A percentile compares a stretch with the other conserved stretches of the same genome.
Conservation (phyloP, 192 early-diverging fungal species). For the Thamnidium elegans region DNA sequence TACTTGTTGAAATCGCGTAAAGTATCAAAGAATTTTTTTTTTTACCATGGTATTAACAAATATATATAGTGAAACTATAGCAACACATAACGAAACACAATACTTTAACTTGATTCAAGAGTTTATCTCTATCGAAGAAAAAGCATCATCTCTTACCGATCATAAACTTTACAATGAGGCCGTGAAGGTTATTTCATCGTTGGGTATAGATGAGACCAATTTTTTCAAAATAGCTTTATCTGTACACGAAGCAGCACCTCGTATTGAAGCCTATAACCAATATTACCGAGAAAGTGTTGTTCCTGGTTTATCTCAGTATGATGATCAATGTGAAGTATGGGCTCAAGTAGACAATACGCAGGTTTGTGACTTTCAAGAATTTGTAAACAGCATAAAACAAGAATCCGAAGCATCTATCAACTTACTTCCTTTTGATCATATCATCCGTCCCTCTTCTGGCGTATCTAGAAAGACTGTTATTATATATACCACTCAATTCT, state of each 20-base stretch:
- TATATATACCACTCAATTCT: slow-evolving; percentile 75
- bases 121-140: slow-evolving; percentile 40
- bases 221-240: slow-evolving; percentile 70
- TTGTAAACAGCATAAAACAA: slow-evolving; percentile 15
- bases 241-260: slow-evolving; percentile 68
- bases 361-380: slow-evolving; percentile 57
- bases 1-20: slow-evolving; percentile 76
- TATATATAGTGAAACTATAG: slow-evolving; percentile 58
- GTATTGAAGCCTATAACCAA: slow-evolving; percentile 81
- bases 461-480: slow-evolving; percentile 42
- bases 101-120: slow-evolving; percentile 64
- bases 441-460: slow-evolving; percentile 27
- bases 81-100: slow-evolving; percentile 57
- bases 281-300: slow-evolving; percentile 73
- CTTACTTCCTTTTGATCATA: slow-evolving; percentile 62
- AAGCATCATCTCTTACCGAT: slow-evolving; percentile 25
- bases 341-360: slow-evolving; percentile 68
- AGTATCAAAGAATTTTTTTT: slow-evolving; percentile 10
- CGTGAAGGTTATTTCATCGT: slow-evolving; percentile 46
- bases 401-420: slow-evolving; percentile 11
- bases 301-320: slow-evolving; percentile 47
- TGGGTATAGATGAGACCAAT: slow-evolving; percentile 48
- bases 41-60: slow-evolving; percentile 1
- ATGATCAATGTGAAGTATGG: slow-evolving; percentile 60
- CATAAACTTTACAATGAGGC: slow-evolving; percentile 49